Base-by-base conservation (phyloP, 2,329 filamentous ascomycete species). In the Davidsoniella neocaledoniae region DNA sequence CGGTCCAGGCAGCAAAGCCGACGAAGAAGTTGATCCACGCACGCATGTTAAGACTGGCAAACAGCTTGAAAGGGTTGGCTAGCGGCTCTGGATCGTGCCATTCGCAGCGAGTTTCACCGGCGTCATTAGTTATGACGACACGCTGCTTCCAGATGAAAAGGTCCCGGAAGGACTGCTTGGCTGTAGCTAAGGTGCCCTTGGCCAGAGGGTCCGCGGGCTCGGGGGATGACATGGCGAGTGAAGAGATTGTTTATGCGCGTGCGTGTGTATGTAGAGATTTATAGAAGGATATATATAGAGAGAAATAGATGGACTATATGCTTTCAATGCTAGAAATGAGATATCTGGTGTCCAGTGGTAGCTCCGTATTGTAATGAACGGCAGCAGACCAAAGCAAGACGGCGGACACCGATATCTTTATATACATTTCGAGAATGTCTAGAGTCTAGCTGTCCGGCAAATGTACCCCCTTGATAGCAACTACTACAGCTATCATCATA, bases 1-100 rank as follows among this genome's bases (percentile, higher is more conserved):
- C 83, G 1, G 77, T 83, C 85, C 85, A 90, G 14, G 83, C 79
- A 33, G 73, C 63, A 59, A 88, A 78, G 2, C 83, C 84, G 9
- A 86, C 80, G 39, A 83, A 55, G 65, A 90, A 79, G 67, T 84
- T 87, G 14, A 83, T 59, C 83, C 84, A 90, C 60, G 83, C 78
- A 53, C 70, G 74, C 21, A 68, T 66, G 2, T 70, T 73, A 14
- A 91, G 70, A 63, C 79, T 72, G 25, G 69, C 70, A 54, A 86
- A 68, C 26, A 90, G 69, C 37, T 70, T 76, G 64, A 90, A 66
- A 38, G 85, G 85, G 60, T 90, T 85, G 57, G 71, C 68, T 50
- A 86, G 70, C 12, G 73, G 77, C 42, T 77, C 72, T 0, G 82
- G 81, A 17, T 69, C 61, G 54, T 78, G 74, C 81, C 81, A 86